Percentiles rank a stretch among this genome's conserved stretches.
Conservation (phyloP, 768 basidiomycete genomes). For the Termitomyces sp. region DNA sequence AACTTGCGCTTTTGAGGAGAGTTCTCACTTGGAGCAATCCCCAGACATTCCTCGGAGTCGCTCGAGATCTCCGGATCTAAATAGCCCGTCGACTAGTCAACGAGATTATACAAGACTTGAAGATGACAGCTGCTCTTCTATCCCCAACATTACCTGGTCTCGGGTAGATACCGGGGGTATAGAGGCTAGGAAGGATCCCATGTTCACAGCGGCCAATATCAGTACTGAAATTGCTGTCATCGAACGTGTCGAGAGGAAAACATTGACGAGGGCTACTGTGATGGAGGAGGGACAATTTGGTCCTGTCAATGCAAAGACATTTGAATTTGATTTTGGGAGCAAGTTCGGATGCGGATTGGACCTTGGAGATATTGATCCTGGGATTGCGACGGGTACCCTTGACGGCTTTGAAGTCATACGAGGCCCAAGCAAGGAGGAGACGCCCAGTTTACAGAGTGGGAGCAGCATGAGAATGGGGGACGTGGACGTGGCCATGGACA, state of each 20-base stretch:
- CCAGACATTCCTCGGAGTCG: not conserved
- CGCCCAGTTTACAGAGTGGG: constrained; percentile 21
- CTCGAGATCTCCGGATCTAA: not conserved
- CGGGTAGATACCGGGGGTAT: constrained; percentile 7
- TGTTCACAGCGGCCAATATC: constrained; percentile 34
- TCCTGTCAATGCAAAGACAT: constrained; percentile 19
- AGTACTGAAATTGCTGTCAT: constrained; percentile 48
- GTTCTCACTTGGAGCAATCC: not conserved
- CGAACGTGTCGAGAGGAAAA: constrained; percentile 39
- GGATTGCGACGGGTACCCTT: not conserved
- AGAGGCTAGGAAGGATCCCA: constrained; percentile 26
- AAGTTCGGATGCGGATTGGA: constrained; percentile 37
- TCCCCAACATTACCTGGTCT: not conserved
- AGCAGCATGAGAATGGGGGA: constrained; percentile 33
- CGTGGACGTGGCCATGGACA: constrained; percentile 60
- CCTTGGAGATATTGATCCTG: constrained; percentile 14
- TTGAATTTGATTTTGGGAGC: constrained; percentile 44
- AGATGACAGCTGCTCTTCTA: constrained; percentile 7
- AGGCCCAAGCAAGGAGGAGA: constrained; percentile 3
- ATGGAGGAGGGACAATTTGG: constrained; percentile 28
- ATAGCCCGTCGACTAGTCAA: not conserved
- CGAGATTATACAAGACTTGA: constrained; percentile 25
- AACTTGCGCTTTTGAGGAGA: not conserved
- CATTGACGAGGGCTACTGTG: constrained; percentile 15
- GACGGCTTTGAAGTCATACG: not conserved